phyloP scores from a whole-genome alignment of 108 stramenopile genomes.

The Schizochytrium sp. region DNA sequence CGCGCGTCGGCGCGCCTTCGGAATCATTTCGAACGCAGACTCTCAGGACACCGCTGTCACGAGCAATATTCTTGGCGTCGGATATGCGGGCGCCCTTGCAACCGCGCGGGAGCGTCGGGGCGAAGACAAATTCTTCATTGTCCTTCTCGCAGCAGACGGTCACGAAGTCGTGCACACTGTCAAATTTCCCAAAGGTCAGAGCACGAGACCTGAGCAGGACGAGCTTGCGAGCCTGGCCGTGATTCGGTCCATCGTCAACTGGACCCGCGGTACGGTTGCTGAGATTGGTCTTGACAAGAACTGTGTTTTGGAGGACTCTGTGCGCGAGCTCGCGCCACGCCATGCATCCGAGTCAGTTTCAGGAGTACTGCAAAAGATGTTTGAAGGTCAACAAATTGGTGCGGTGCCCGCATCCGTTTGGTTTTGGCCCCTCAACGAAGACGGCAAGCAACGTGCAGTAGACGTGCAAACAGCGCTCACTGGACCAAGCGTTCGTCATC shows the following conservation, averaged over 20 bases:
- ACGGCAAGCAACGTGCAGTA: background rate
- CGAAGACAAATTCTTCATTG: background rate
- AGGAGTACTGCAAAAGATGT: background rate
- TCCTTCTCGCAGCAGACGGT: background rate
- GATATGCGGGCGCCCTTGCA: background rate
- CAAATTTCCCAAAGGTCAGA: background rate
- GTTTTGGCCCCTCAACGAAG: background rate
- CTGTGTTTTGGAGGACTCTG: background rate
- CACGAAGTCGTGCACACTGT: background rate
- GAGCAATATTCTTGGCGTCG: background rate
- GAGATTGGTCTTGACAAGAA: background rate
- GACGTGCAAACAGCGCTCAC: background rate
- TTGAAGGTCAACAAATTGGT: background rate
- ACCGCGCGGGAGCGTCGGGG: background rate
- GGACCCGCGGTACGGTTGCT: background rate
- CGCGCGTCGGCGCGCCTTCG: background rate
- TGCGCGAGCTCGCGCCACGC: background rate
- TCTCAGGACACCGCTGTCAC: background rate
- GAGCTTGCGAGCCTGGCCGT: background rate
- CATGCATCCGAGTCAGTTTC: background rate
- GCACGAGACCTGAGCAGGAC: background rate
- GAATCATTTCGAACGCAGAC: background rate
- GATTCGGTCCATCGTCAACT: background rate
- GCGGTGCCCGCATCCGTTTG: background rate
- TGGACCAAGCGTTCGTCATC: background rate